Percentiles rank a stretch among this genome's conserved stretches.
These are phyloP conservation scores for Tricholoma furcatifolium DNA, from an alignment of 768 basidiomycete species.

Conservation along the genomic window DNA sequence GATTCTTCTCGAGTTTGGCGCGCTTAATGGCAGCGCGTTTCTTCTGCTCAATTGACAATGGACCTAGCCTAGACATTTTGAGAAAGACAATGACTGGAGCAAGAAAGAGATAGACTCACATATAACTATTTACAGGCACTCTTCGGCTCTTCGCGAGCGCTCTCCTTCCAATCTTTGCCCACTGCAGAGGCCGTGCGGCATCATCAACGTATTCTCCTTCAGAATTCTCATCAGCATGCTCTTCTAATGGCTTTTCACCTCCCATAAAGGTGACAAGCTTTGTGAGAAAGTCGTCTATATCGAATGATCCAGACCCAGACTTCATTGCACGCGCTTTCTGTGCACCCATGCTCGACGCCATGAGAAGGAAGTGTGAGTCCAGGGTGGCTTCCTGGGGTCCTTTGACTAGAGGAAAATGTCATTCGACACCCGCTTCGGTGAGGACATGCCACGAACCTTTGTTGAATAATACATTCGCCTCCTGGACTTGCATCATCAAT, in stretches of 20 bases:
- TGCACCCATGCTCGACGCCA: slow-evolving; percentile 75
- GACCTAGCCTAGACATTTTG: slow-evolving; percentile 74
- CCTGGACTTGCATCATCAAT: slow-evolving; percentile 52
- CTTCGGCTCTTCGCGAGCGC: slow-evolving; percentile 79
- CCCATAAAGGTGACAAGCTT: slow-evolving; percentile 78
- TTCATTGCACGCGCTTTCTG: slow-evolving; percentile 92
- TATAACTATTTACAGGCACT: slow-evolving; percentile 82
- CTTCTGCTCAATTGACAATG: slow-evolving; percentile 84
- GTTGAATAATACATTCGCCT: slow-evolving; percentile 61
- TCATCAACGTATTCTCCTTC: slow-evolving; percentile 54
- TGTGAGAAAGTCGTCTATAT: slow-evolving; percentile 86
- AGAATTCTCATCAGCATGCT: slow-evolving; percentile 41
- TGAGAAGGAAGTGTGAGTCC: slow-evolving; percentile 79
- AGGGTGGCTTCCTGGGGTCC: slow-evolving; percentile 87
- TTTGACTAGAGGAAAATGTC: slow-evolving; percentile 46
- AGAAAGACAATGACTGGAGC: slow-evolving; percentile 9
- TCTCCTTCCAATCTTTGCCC: slow-evolving; percentile 85
- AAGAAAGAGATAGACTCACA: slow-evolving; percentile 48
- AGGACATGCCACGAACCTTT: slow-evolving; percentile 43
- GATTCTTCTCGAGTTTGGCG: slow-evolving; percentile 68
- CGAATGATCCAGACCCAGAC: slow-evolving; percentile 84
- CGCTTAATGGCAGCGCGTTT: slow-evolving; percentile 62
- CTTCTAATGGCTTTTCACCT: slow-evolving; percentile 50
- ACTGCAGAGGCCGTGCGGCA: slow-evolving; percentile 56
- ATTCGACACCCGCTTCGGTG: background rate